Evolutionary conservation across 2,329 filamentous ascomycete species (phyloP), one percentile per base, ranked within the genome.

Genomic region (Fusarium sp.): DNA sequence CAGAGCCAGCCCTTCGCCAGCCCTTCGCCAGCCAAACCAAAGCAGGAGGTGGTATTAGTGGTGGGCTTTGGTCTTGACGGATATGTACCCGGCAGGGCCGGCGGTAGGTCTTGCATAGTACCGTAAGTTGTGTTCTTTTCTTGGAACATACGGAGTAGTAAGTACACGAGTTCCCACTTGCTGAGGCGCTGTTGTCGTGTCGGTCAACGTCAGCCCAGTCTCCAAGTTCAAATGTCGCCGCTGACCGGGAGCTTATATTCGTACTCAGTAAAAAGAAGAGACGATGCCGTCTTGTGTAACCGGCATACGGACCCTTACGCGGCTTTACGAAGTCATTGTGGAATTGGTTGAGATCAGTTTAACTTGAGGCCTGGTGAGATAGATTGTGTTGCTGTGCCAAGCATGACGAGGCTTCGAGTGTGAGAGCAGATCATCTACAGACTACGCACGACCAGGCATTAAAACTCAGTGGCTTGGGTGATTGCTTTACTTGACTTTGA

Each of bases 181-280:
- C 30, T 49, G 47, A 43, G 44, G 50, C 22, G 33, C 7, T 39
- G 19, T 7, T 50, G 19, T 37, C n/a, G 35, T 49, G 49, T 45
- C 20, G n/a, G 56, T 55, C 51, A 69, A 52, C 65, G 56, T 58
- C 66, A 69, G 66, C 51, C 54, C 41, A 60, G 61, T 24, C 45
- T 39, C 43, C 39, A 48, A 33, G 30, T 62, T 26, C 9, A 58
- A 64, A 55, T 26, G 33, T 50, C 13, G 39, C 50, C 47, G 65
- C 65, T 62, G 65, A 69, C 57, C 50, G 40, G 40, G 48, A 33
- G 51, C 24, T n/a, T 37, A 35, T 19, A 37, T n/a, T n/a, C 28
- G 5, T 30, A 19, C 35, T 8, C 17, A 37, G 17, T 10, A 37
- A 37, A 37, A 37, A 17, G 40, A 40, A 65, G 40, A 49, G 50